Evolutionary conservation across 306 rosid species (phyloP).

Genomic region (Prunus campanulata): DNA sequence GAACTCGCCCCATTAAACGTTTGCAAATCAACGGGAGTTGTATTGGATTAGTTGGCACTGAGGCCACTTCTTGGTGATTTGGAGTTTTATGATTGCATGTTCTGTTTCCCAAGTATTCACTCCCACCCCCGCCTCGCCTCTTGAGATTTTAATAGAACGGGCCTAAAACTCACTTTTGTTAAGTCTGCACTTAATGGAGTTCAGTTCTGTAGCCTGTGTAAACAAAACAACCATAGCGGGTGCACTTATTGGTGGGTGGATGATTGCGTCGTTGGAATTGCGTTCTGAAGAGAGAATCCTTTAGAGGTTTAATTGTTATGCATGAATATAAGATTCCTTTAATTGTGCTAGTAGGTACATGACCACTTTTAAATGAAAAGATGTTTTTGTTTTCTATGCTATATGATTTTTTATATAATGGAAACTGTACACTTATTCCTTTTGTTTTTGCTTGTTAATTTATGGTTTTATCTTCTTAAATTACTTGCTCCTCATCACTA

Average conservation of each 20-base stretch:
- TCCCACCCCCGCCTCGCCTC: neutral
- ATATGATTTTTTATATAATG: neutral
- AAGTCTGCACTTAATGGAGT: neutral
- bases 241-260: neutral
- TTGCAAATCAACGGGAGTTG: neutral
- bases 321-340: neutral
- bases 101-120: neutral
- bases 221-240: neutral
- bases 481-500: slow-evolving; percentile 16
- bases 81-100: neutral
- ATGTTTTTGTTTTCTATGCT: neutral
- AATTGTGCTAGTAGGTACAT: neutral
- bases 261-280: neutral
- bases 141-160: neutral
- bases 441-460: neutral
- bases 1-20: neutral
- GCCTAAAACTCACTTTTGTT: neutral
- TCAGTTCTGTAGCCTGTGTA: neutral
- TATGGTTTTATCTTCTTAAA: neutral
- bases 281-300: neutral
- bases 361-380: neutral
- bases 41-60: neutral
- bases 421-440: neutral
- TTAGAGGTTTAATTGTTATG: neutral
- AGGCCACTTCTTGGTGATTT: neutral